Base-by-base conservation (phyloP, 768 basidiomycete genomes). In the Suillus subluteus region DNA sequence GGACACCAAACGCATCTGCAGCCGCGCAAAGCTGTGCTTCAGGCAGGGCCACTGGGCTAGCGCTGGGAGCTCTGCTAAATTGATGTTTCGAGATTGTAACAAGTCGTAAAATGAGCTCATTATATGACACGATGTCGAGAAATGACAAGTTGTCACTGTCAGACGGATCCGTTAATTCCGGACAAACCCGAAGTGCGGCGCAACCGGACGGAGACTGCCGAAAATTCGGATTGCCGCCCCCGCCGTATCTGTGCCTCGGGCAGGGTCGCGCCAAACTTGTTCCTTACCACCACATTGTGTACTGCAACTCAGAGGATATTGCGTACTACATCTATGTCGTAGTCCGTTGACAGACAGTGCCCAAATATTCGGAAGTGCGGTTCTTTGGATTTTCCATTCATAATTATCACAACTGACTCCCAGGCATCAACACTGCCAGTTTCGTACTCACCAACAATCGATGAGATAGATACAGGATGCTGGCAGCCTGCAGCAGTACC, bases 311-410 rank as follows among this genome's bases (percentile, higher is more conserved):
- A 8, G 16, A 55, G 30, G 18, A 32, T 54, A 18, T 9, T 18
- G 54, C 16, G 32, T 35, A 13, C 32, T 6, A 37, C 32, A n/a
- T n/a, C 32, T 35, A 13, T n/a, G 12, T 56, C 37, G 35, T 56
- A 6, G 11, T 37, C 55, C 21, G 35, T 56, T 56, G 55, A 56
- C 35, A 56, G 55, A 35, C 55, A 56, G 35, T 37, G 55, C 55
- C 55, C 55, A 56, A 6, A 21, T 35, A 23, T 8, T 15, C 13
- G 21, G 30, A 37, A 21, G 35, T 37, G 32, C 55, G 55, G 9
- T 30, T 43, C 59, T 43, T 61, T 30, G 18, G 16, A 43, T 30
- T 21, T 61, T 32, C 18, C 23, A 38, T 61, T 18, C 40, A 43
- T 37, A 30, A 13, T 41, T 30, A 43, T n/a, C 11, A 43, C 26